Base-by-base conservation (phyloP, 352 stramenopile species). In the Phytophthora pini region DNA sequence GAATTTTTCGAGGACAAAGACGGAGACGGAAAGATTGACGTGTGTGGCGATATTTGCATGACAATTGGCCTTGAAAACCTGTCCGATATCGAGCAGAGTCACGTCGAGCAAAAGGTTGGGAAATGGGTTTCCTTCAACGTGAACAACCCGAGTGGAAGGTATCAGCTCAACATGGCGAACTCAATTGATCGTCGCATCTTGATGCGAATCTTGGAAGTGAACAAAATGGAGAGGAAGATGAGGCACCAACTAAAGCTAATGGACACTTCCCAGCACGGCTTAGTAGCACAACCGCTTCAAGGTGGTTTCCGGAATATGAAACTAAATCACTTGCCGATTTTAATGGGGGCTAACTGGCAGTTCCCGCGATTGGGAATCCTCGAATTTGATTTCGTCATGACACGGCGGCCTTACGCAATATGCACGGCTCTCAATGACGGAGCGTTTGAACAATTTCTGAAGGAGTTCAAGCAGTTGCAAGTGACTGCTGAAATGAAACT, bases 1-100 rank as follows among this genome's bases (percentile, higher is more conserved):
- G 72, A 89, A 54, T 93, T 90, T 55, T 93, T 93, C 44, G 82
- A 91, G 58, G 84, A 93, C 69, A 90, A 90, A 49, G 84, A 93
- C 63, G 79, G 73, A 56, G 84, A 93, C 49, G 84, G 84, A 12
- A 91, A 93, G 50, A 93, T 93, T 44, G 84, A 93, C 44, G 82
- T 89, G 6, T 93, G 84, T 40, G 82, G 84, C 5, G 84, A 93
- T 65, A 91, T 93, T 26, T 91, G 82, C 49, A 81, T 91, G 45
- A 77, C 89, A 4, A 78, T 93, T n/a, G 84, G 84, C 4, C 74
- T 93, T 9, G 60, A 77, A 41, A 78, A 79, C 41, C 56, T 93
- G 0, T 89, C 80, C 5, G 82, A 84, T 38, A 63, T 93, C 38
- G 84, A 93, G 57, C 84, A 93, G 60, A 74, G 66, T 11, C 77